These are phyloP conservation scores for Rhypophila decipiens DNA, from an alignment of 495 filamentous ascomycete species.

Conservation along the genomic window DNA sequence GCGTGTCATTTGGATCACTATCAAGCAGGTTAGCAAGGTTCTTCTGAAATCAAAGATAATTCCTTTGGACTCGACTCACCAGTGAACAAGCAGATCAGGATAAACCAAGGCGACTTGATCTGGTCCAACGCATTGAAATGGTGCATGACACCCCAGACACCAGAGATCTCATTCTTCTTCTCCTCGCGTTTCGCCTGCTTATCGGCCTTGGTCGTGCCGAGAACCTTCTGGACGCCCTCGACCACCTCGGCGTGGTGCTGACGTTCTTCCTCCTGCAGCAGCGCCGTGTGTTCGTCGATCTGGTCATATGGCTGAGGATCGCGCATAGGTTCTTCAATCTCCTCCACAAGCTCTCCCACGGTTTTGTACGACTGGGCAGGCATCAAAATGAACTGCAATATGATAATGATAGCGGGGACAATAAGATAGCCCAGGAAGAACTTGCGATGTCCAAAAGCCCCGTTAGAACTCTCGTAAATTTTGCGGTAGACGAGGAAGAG, in stretches of 20 bases:
- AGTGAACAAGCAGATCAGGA: conserved; percentile 81
- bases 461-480: conserved; percentile 57
- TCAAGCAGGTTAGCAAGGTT: background rate
- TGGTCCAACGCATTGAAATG: conserved; percentile 64
- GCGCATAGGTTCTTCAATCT: conserved; percentile 49
- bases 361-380: conserved; percentile 81
- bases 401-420: conserved; percentile 63
- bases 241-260: conserved; percentile 62
- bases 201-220: conserved; percentile 55
- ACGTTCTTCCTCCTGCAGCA: conserved; percentile 57
- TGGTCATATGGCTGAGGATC: conserved; percentile 43
- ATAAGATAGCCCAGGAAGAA: conserved; percentile 76
- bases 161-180: conserved; percentile 55
- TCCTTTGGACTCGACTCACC: conserved; percentile 6
- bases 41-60: background rate
- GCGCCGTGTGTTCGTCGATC: conserved; percentile 53
- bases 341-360: conserved; percentile 69
- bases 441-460: conserved; percentile 53
- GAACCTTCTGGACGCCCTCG: conserved; percentile 65
- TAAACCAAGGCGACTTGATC: conserved; percentile 79
- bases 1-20: conserved; percentile 79
- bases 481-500: conserved; percentile 81
- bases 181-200: conserved; percentile 48
- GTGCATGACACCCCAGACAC: conserved; percentile 89
- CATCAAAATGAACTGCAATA: conserved; percentile 69